Conservation (phyloP, 2,329 filamentous ascomycete genomes). For the Biscogniauxia marginata region DNA sequence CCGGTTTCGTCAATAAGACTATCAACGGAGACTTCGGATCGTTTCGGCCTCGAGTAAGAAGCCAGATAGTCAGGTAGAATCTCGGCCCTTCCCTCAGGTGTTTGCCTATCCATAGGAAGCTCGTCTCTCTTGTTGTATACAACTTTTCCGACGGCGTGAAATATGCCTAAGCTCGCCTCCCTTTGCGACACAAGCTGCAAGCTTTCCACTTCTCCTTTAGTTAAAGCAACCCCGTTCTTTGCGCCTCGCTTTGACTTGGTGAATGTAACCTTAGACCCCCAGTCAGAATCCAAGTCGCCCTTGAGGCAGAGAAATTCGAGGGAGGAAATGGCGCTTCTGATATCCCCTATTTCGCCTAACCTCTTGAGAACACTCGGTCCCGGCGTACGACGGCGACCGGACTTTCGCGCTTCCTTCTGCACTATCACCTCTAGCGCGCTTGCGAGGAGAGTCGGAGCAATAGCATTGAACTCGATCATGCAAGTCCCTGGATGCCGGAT, state of each 20-base stretch:
- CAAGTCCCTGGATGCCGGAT: slow-evolving; percentile 75
- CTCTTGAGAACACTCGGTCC: slow-evolving; percentile 75
- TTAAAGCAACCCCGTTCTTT: slow-evolving; percentile 60
- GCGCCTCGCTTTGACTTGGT: slow-evolving; percentile 64
- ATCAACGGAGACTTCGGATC: slow-evolving; percentile 67
- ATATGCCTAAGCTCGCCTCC: slow-evolving; percentile 88
- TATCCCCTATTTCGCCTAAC: slow-evolving; percentile 84
- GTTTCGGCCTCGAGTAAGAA: slow-evolving; percentile 56
- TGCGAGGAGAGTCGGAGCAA: slow-evolving; percentile 80
- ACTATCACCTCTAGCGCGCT: slow-evolving; percentile 83
- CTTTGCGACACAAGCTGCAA: slow-evolving; percentile 80
- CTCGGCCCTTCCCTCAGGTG: slow-evolving; percentile 45
- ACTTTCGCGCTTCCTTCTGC: slow-evolving; percentile 79
- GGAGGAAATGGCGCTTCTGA: slow-evolving; percentile 87
- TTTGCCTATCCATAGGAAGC: slow-evolving; percentile 34
- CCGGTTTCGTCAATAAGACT: slow-evolving; percentile 88
- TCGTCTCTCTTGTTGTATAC: slow-evolving; percentile 91
- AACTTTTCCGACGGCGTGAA: slow-evolving; percentile 93
- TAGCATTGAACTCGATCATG: slow-evolving; percentile 87
- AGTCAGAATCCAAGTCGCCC: slow-evolving; percentile 69
- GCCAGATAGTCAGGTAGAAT: slow-evolving; percentile 59
- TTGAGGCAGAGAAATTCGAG: slow-evolving; percentile 90
- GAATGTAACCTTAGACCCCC: slow-evolving; percentile 73
- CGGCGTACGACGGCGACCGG: slow-evolving; percentile 71
- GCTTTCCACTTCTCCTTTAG: slow-evolving; percentile 74